phyloP scores from a whole-genome alignment of 495 filamentous ascomycete genomes.

The Penicillium longicatenatum region DNA sequence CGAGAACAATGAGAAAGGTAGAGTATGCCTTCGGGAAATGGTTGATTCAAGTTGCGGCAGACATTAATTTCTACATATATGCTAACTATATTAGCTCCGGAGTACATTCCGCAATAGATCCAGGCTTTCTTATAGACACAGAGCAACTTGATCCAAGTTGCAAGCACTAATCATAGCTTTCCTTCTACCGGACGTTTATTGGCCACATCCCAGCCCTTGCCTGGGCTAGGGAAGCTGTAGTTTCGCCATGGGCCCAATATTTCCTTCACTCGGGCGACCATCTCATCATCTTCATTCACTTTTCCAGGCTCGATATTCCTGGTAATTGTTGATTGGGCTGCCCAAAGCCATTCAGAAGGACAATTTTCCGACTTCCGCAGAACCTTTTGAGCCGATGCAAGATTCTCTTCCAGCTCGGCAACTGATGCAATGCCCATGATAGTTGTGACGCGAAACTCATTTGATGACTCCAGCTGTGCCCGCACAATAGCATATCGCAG shows the following conservation, averaged over 20 bases:
- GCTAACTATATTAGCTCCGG: too few species aligned
- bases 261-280: conserved; percentile 10
- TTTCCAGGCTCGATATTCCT: background rate
- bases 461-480: conserved; percentile 13
- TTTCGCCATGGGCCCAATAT: conserved; percentile 19
- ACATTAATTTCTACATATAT: too few species aligned
- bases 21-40: too few species aligned
- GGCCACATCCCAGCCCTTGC: conserved; percentile 22
- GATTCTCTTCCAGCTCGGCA: conserved; percentile 22
- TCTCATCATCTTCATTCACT: background rate
- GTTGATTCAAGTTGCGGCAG: too few species aligned
- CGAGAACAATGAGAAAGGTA: too few species aligned
- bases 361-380: conserved; percentile 7
- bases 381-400: conserved; percentile 15
- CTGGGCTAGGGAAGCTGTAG: conserved; percentile 24
- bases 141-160: background rate
- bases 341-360: conserved; percentile 13
- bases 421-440: conserved; percentile 25
- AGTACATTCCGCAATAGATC: too few species aligned
- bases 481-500: conserved; percentile 21
- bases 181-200: conserved; percentile 7
- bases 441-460: conserved; percentile 18
- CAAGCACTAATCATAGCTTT: conserved; percentile 8
- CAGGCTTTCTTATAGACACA: too few species aligned
- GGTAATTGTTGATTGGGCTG: background rate